Base-by-base conservation (phyloP, 2,329 filamentous ascomycete species). In the Dryadomyces quercus-mongolicae region DNA sequence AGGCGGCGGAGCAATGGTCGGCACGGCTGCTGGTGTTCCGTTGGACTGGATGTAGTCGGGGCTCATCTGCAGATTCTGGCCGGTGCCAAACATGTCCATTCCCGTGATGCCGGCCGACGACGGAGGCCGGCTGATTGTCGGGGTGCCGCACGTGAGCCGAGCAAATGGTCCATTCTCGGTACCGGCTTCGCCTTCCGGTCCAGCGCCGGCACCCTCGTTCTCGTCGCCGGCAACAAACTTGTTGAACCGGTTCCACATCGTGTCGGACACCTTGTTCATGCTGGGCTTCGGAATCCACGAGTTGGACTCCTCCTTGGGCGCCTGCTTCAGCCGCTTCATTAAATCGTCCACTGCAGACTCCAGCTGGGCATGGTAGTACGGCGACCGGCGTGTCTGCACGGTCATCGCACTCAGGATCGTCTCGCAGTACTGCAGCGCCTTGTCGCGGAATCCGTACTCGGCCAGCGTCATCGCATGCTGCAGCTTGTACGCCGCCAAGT, bases 141-240 rank as follows among this genome's bases (percentile, higher is more conserved):
- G 86, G 2, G 86, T 87, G 34, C 82, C 82, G n/a, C 85, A 81
- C 31, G 86, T 77, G 52, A 96, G 81, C 53, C 85, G 85, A 8
- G 87, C 85, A 66, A 98, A 97, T 1, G 89, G 90, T 0, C 90
- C 88, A 52, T 78, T 68, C 56, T 88, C 85, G 20, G 67, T 70
- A 51, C 78, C 78, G 38, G 67, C 74, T 47, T 80, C 81, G 53
- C 75, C 76, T 5, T 73, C 73, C 13, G 80, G 38, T 53, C 74
- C 36, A 53, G 76, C 76, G 0, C 78, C 81, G 10, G 74, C 74
- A 38, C 75, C 74, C 52, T 89, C 86, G 52, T 80, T 81, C 54
- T 97, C 92, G 56, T 96, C 92, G 15, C 93, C 94, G 52, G 87
- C 84, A 57, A 98, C 90, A 64, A 98, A 98, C 63, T 90, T 96